Percentiles rank a stretch among this genome's conserved stretches.
Conservation (phyloP, 2,329 filamentous ascomycete species). For the Cytospora chrysosperma region DNA sequence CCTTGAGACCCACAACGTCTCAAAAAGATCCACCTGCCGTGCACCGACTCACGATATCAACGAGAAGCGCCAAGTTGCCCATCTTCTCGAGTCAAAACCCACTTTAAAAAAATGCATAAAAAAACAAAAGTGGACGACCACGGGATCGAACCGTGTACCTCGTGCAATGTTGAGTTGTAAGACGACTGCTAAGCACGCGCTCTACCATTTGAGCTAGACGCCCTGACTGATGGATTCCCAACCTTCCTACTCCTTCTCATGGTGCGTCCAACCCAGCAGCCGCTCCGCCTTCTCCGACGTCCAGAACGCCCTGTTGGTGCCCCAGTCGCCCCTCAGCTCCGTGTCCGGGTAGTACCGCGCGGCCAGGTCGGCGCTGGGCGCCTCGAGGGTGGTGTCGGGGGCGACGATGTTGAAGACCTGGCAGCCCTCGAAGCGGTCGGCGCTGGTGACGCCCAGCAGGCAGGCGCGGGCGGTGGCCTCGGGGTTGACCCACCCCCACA, state of each 20-base stretch:
- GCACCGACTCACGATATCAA: too few relatives aligned
- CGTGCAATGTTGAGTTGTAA: too few relatives aligned
- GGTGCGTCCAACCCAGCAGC: slow-evolving; percentile 24
- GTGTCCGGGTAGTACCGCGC: slow-evolving; percentile 30
- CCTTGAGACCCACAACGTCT: too few relatives aligned
- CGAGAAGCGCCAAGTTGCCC: too few relatives aligned
- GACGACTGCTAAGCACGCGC: too few relatives aligned
- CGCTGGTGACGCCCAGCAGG: slow-evolving; percentile 32
- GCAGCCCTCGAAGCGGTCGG: slow-evolving; percentile 28
- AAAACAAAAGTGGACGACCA: too few relatives aligned
- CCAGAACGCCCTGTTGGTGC: slow-evolving; percentile 29
- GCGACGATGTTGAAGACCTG: slow-evolving; percentile 38
- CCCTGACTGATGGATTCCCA: not conserved
- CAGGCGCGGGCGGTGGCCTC: slow-evolving; percentile 37
- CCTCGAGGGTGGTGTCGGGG: slow-evolving; percentile 30
- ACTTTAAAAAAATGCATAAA: too few relatives aligned
- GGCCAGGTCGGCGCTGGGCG: not conserved
- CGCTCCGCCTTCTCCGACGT: slow-evolving; percentile 27
- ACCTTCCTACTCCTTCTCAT: slow-evolving; percentile 30
- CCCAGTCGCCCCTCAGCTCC: slow-evolving; percentile 29
- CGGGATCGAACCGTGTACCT: too few relatives aligned
- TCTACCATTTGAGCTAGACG: too few relatives aligned
- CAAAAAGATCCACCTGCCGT: too few relatives aligned
- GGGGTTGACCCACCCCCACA: slow-evolving; percentile 39
- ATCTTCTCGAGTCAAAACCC: too few relatives aligned